These are phyloP conservation scores for Exophiala aquamarina DNA, from an alignment of 2,329 filamentous ascomycete genomes.

Conservation along the genomic window DNA sequence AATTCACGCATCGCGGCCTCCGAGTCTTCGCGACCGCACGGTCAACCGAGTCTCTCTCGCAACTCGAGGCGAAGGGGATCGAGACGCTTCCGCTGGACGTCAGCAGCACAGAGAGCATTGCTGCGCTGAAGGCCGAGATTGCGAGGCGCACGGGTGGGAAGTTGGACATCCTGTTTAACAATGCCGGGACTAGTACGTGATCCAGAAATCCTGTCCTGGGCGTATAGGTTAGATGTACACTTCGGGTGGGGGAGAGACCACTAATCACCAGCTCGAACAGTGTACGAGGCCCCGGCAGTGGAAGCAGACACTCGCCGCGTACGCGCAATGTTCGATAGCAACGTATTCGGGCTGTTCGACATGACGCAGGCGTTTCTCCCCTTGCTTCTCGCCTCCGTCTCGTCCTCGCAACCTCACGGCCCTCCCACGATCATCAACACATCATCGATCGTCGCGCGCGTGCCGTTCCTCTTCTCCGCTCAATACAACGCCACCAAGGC, in stretches of 20 bases:
- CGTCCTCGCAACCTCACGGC: conserved; percentile 54
- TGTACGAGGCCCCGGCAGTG: conserved; percentile 30
- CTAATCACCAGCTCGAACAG: too few relatives aligned
- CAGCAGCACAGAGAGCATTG: conserved; percentile 29
- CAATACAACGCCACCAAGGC: conserved; percentile 36
- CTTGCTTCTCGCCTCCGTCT: conserved; percentile 40
- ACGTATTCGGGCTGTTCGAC: conserved; percentile 40
- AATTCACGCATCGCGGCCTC: too few relatives aligned
- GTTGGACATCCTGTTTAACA: conserved; percentile 49
- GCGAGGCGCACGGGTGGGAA: conserved; percentile 20
- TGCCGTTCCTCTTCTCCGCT: conserved; percentile 33
- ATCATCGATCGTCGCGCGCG: conserved; percentile 33
- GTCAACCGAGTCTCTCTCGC: conserved; percentile 34
- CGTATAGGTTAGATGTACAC: too few relatives aligned
- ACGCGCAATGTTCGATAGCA: conserved; percentile 41
- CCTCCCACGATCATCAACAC: conserved; percentile 40
- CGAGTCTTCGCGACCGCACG: conserved; percentile 45
- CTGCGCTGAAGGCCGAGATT: conserved; percentile 32
- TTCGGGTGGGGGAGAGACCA: too few relatives aligned
- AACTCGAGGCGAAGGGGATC: conserved; percentile 26
- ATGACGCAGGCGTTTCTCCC: conserved; percentile 35
- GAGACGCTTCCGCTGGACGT: conserved; percentile 37
- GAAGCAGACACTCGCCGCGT: conserved; percentile 32
- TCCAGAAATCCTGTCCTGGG: too few relatives aligned
- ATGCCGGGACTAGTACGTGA: conserved; percentile 44